A percentile compares a stretch with the other conserved stretches of the same genome.
Evolutionary conservation across 805 yeast species (phyloP).

Genomic region (Lipomyces japonicus): DNA sequence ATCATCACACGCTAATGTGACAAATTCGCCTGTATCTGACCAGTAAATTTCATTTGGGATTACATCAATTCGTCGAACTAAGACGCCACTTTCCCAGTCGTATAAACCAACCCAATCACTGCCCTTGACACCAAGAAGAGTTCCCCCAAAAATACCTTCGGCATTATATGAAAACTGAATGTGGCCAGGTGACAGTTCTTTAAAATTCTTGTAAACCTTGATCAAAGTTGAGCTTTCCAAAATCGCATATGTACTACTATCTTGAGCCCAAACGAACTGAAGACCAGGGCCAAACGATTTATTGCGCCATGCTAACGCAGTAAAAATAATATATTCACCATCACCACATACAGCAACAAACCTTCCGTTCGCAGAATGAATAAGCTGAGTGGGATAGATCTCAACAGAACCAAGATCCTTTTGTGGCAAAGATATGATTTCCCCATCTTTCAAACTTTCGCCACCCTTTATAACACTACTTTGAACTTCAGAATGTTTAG

Average conservation of each 20-base stretch:
- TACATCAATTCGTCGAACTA: constrained; percentile 87
- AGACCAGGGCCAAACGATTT: constrained; percentile 85
- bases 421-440: constrained; percentile 65
- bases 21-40: constrained; percentile 90
- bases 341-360: constrained; percentile 97
- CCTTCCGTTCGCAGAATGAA: constrained; percentile 96
- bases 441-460: constrained; percentile 75
- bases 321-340: constrained; percentile 93
- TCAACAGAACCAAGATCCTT: constrained; percentile 95
- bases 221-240: constrained; percentile 65
- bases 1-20: constrained; percentile 67
- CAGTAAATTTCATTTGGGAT: constrained; percentile 76
- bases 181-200: constrained; percentile 61
- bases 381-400: constrained; percentile 79
- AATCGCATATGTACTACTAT: constrained; percentile 80
- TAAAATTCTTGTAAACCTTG: constrained; percentile 76
- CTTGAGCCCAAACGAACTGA: constrained; percentile 94
- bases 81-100: constrained; percentile 85
- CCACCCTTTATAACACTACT: constrained; percentile 59
- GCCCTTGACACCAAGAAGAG: constrained; percentile 78
- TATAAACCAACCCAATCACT: constrained; percentile 74
- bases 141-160: constrained; percentile 81
- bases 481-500: constrained; percentile 84
- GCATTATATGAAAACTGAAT: constrained; percentile 67
- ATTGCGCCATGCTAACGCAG: constrained; percentile 97